Conservation (phyloP, 352 stramenopile species). For the Phytophthora vignae region DNA sequence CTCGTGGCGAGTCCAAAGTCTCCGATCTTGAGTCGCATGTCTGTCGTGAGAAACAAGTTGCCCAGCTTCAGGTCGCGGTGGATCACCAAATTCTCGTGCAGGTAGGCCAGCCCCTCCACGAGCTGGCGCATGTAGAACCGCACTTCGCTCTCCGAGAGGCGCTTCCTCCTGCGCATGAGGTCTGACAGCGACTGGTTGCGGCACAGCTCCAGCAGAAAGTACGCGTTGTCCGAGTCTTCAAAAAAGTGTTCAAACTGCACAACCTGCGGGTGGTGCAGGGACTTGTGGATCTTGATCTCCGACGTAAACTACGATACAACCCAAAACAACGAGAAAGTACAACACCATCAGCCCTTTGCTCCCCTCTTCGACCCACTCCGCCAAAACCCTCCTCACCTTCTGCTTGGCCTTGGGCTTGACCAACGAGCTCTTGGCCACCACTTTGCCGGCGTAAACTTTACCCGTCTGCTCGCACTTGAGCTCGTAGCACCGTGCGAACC, state of each 20-base stretch:
- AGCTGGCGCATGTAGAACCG: slow-evolving; percentile 93
- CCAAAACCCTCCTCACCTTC: slow-evolving; percentile 87
- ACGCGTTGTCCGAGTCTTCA: slow-evolving; percentile 97
- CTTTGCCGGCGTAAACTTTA: slow-evolving; percentile 96
- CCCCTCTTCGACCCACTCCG: not conserved
- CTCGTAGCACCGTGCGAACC: slow-evolving; percentile 98
- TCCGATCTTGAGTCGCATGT: slow-evolving; percentile 97
- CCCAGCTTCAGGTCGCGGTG: slow-evolving; percentile 98
- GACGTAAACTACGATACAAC: slow-evolving; percentile 77
- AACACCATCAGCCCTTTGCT: slow-evolving; percentile 37
- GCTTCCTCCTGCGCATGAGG: slow-evolving; percentile 95
- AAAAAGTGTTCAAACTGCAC: slow-evolving; percentile 99
- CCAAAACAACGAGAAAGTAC: slow-evolving; percentile 45
- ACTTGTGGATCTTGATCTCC: slow-evolving; percentile 99
- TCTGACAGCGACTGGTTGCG: slow-evolving; percentile 97
- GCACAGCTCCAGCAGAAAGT: slow-evolving; percentile 98
- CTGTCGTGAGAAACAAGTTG: slow-evolving; percentile 96
- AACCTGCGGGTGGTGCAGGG: slow-evolving; percentile 94
- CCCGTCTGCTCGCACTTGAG: slow-evolving; percentile 94
- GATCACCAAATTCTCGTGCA: slow-evolving; percentile 96
- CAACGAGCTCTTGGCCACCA: slow-evolving; percentile 97
- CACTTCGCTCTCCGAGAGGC: slow-evolving; percentile 95
- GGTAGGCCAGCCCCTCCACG: slow-evolving; percentile 94
- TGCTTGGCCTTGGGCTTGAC: slow-evolving; percentile 96
- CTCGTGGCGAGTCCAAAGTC: slow-evolving; percentile 94